These are phyloP conservation scores for Coemansia sp. DNA, from an alignment of 192 early-diverging fungal species.

Conservation along the genomic window DNA sequence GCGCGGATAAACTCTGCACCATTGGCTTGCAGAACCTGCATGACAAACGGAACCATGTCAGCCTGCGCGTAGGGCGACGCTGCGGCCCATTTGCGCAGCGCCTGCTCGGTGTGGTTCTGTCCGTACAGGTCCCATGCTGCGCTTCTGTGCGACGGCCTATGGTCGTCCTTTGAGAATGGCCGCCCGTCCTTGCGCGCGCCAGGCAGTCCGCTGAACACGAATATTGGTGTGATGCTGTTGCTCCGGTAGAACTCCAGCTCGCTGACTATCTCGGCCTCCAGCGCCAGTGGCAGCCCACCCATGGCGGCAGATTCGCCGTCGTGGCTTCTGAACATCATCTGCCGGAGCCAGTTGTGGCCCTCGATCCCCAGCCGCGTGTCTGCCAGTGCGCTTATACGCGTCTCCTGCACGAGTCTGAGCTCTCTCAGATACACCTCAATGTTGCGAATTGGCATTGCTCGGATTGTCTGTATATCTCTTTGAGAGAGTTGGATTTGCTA, in stretches of 20 bases:
- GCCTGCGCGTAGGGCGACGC: conserved; percentile 59
- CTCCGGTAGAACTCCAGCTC: conserved; percentile 61
- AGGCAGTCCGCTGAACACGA: conserved; percentile 75
- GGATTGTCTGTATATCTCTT: neutral
- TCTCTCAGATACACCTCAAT: conserved; percentile 55
- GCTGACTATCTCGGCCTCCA: conserved; percentile 62
- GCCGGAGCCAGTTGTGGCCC: conserved; percentile 77
- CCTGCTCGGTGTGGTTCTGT: conserved; percentile 59
- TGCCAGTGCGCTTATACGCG: conserved; percentile 59
- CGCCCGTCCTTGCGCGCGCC: conserved; percentile 69
- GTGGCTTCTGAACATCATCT: conserved; percentile 58
- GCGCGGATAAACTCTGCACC: conserved; percentile 75
- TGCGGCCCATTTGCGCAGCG: conserved; percentile 59
- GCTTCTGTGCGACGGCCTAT: conserved; percentile 60
- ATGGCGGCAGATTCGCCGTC: conserved; percentile 63
- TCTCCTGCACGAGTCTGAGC: conserved; percentile 59
- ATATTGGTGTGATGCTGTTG: conserved; percentile 69
- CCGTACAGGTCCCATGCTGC: conserved; percentile 72
- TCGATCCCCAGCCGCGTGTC: conserved; percentile 77
- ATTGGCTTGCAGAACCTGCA: conserved; percentile 67
- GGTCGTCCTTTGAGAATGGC: conserved; percentile 65
- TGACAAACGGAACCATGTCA: conserved; percentile 66
- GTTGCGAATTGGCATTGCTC: conserved; percentile 46
- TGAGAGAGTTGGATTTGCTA: neutral
- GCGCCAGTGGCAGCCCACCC: conserved; percentile 64